Evolutionary conservation across 805 yeast species (phyloP), one percentile per base, ranked within the genome.

Genomic region (Pachysolen tannophilus): DNA sequence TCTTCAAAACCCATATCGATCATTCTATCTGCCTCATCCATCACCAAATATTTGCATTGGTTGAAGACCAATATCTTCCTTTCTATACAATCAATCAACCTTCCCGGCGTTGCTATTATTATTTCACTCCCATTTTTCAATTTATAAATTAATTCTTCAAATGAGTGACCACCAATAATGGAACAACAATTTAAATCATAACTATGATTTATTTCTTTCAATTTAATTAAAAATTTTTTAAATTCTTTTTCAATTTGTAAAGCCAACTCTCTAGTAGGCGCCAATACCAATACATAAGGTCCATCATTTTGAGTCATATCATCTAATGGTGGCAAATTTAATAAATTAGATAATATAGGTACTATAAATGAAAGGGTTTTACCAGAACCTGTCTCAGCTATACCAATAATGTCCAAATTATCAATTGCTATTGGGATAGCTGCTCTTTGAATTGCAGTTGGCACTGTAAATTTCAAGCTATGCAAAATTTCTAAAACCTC

Each of bases 381-480:
- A 47, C 98, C 98, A 1, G 95, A 83, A 9, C 98, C 98, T 0
- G 98, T 90, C 45, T 87, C 87, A 0, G 97, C 97, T n/a, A 88
- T 72, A 10, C 95, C 97, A 15, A 88, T 66, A 2, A 84, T 63
- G 53, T 90, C 96, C 17, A 74, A 57, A 3, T 68, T 61, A 0
- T 61, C 52, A 16, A 78, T 47, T 0, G 81, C 78, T 18, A 79
- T 60, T 0, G 97, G 96, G 4, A 90, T 75, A 0, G 96, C 70
- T 0, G 94, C 92, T 42, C 96, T 61, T 53, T 90, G 98, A 39
- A 92, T 82, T 0, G 97, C 92, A 0, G 97, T 83, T 3, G 97
- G 97, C 7, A 72, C 73, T 1, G 45, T 41, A 48, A 73, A 87
- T 0, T 71, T 67, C 5, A 59, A 49, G 0, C 51, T 29, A 0